Evolutionary conservation across 176 grass and related monocot genomes (phyloP).

Genomic region (Zizania latifolia): DNA sequence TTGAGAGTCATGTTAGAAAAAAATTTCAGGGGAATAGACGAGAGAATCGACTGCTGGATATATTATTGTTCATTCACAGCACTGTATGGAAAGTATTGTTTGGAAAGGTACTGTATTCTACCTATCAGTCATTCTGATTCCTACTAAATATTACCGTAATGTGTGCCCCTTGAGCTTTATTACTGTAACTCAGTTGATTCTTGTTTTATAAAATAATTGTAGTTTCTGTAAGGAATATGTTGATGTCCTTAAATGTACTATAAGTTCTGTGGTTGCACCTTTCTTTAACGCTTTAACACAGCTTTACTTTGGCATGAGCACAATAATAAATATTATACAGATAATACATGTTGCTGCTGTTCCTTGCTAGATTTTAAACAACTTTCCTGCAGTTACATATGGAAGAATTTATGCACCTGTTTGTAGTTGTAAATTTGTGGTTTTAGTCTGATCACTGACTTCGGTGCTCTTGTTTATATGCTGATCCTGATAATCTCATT

Average conservation of each 20-base stretch:
- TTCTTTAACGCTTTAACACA: not conserved
- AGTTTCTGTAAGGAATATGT: too few species aligned
- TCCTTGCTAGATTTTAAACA: not conserved
- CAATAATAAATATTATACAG: not conserved
- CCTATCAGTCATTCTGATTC: not conserved
- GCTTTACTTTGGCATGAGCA: not conserved
- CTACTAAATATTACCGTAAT: slow-evolving; percentile 6
- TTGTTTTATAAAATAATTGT: not conserved
- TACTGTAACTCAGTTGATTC: not conserved
- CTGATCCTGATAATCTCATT: slow-evolving; percentile 18
- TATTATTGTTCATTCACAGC: slow-evolving; percentile 95
- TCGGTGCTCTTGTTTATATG: slow-evolving; percentile 7
- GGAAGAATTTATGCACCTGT: not conserved
- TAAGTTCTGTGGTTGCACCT: not conserved
- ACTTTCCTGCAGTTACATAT: not conserved
- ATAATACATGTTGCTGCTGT: not conserved
- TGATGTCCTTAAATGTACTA: not conserved
- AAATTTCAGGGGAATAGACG: slow-evolving; percentile 89
- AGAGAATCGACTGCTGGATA: slow-evolving; percentile 78
- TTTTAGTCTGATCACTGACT: not conserved
- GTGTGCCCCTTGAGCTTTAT: not conserved
- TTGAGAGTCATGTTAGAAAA: not conserved
- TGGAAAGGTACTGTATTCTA: slow-evolving; percentile 71
- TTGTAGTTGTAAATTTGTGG: not conserved
- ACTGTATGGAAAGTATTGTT: slow-evolving; percentile 99